Percentiles rank a stretch among this genome's conserved stretches.
Evolutionary conservation across 2,329 filamentous ascomycete species (phyloP).

Genomic region (Sporothrix schenckii): DNA sequence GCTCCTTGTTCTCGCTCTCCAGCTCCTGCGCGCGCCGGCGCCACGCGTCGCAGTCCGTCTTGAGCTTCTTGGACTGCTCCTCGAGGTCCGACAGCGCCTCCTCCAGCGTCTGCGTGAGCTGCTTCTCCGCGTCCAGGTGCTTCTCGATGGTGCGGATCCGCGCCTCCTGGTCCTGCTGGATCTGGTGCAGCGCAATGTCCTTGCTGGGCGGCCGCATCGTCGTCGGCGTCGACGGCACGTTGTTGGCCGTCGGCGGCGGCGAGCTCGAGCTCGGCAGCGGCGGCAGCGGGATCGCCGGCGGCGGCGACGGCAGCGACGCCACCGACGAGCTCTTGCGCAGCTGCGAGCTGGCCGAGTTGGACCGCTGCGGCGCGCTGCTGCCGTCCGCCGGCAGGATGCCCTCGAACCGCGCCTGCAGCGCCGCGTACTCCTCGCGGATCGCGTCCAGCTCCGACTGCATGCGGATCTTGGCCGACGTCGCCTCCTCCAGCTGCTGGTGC

Average conservation of each 20-base stretch:
- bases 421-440: constrained; percentile 69
- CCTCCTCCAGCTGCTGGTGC: constrained; percentile 75
- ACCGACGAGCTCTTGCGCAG: constrained; percentile 84
- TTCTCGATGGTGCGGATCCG: constrained; percentile 96
- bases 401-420: constrained; percentile 72
- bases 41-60: constrained; percentile 86
- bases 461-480: constrained; percentile 63
- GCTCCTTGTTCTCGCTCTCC: constrained; percentile 71
- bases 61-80: constrained; percentile 86
- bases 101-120: constrained; percentile 91
- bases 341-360: constrained; percentile 65
- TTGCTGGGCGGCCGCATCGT: constrained; percentile 77
- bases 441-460: constrained; percentile 71
- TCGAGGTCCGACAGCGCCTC: constrained; percentile 95
- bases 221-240: constrained; percentile 55
- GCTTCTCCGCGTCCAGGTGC: constrained; percentile 92
- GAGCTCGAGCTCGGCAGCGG: constrained; percentile 70
- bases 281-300: constrained; percentile 92
- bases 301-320: constrained; percentile 84
- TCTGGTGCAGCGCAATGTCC: constrained; percentile 73
- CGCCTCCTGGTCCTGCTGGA: constrained; percentile 92
- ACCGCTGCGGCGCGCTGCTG: constrained; percentile 51
- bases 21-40: constrained; percentile 79
- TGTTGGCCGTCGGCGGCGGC: constrained; percentile 49
- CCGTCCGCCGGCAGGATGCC: constrained; percentile 47